These are phyloP conservation scores for Pseudogymnoascus sp. DNA, from an alignment of 2,329 filamentous ascomycete genomes.

Conservation along the genomic window DNA sequence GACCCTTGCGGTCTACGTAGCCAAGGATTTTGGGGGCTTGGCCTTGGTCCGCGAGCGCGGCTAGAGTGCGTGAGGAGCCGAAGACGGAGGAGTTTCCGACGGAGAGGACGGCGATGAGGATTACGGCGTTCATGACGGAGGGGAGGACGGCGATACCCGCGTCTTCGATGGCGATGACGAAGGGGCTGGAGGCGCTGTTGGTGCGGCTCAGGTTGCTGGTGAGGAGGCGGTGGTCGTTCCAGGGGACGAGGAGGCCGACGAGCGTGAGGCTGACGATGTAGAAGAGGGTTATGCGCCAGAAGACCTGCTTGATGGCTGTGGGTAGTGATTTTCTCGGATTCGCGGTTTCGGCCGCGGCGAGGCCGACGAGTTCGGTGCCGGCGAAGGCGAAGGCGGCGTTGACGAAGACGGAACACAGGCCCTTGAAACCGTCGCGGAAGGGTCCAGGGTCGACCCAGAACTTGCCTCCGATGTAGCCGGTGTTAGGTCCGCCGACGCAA, in stretches of 20 bases:
- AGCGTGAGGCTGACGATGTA: constrained; percentile 77
- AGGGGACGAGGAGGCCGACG: constrained; percentile 75
- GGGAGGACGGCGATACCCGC: constrained; percentile 75
- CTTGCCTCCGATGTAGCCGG: constrained; percentile 70
- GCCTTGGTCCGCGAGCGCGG: constrained; percentile 78
- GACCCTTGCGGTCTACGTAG: constrained; percentile 76
- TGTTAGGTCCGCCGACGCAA: constrained; percentile 65
- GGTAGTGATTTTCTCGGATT: constrained; percentile 76
- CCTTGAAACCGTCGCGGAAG: constrained; percentile 75
- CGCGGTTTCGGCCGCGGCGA: constrained; percentile 70
- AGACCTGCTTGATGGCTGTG: constrained; percentile 84
- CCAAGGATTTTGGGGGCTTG: constrained; percentile 70
- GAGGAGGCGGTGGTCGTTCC: constrained; percentile 56
- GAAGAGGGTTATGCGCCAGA: constrained; percentile 88
- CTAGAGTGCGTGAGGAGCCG: constrained; percentile 81
- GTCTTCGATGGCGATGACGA: constrained; percentile 84
- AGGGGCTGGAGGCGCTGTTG: constrained; percentile 66
- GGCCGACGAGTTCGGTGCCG: constrained; percentile 67
- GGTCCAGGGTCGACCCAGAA: constrained; percentile 78
- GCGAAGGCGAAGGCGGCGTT: constrained; percentile 70
- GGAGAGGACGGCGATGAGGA: constrained; percentile 80
- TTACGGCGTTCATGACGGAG: constrained; percentile 87
- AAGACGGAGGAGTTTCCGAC: constrained; percentile 91
- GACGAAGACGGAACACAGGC: constrained; percentile 70
- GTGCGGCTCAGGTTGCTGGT: constrained; percentile 28